phyloP scores from a whole-genome alignment of 768 basidiomycete species.

The Mycena latifolia region DNA sequence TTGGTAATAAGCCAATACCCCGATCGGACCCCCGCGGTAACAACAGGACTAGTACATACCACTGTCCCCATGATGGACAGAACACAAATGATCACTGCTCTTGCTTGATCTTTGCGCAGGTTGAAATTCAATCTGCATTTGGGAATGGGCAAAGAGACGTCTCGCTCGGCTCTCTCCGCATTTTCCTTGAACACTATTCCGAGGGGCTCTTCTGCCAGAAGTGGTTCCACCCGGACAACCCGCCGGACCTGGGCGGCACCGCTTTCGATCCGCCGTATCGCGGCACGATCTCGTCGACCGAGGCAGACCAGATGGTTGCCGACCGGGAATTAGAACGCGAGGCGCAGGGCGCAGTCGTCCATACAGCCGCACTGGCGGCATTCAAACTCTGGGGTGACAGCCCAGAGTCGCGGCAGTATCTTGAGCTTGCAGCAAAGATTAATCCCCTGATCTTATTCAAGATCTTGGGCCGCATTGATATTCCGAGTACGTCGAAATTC shows the following conservation, averaged over 20 bases:
- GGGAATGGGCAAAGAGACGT: too few relatives aligned
- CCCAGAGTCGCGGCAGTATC: conserved; percentile 9
- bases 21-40: too few relatives aligned
- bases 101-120: too few relatives aligned
- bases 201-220: conserved; percentile 13
- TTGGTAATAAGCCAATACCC: too few relatives aligned
- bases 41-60: too few relatives aligned
- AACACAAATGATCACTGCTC: too few relatives aligned
- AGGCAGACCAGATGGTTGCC: conserved; percentile 2
- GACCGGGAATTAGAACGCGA: neutral
- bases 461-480: conserved; percentile 8
- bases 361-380: neutral
- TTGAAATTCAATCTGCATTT: too few relatives aligned
- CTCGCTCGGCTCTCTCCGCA: too few relatives aligned
- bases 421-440: neutral
- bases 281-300: neutral
- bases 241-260: neutral
- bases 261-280: neutral
- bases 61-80: too few relatives aligned
- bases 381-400: conserved; percentile 12
- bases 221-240: neutral
- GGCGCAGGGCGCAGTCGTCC: conserved; percentile 4
- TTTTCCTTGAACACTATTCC: too few relatives aligned
- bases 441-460: conserved; percentile 16
- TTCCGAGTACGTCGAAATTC: conserved; percentile 6